phyloP scores from a whole-genome alignment of 257 asterid species.

The Solanum neorickii region DNA sequence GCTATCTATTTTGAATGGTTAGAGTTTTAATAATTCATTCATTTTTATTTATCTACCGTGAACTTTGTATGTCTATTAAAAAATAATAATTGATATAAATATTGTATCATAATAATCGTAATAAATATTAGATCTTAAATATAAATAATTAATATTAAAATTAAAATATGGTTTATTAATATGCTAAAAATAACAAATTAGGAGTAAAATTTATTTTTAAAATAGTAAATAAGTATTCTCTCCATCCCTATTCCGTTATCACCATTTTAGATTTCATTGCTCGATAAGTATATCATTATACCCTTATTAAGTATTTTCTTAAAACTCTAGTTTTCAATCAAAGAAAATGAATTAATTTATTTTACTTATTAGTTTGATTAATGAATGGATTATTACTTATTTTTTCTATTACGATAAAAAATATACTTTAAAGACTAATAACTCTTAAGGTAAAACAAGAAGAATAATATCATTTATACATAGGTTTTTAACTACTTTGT shows the following conservation, averaged over 20 bases:
- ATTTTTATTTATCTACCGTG: too few species aligned
- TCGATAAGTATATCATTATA: too few species aligned
- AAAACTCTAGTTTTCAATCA: too few species aligned
- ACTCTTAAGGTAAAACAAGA: neutral
- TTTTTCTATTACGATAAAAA: neutral
- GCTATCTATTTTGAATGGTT: neutral
- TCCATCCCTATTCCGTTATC: neutral
- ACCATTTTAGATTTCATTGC: too few species aligned
- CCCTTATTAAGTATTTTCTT: too few species aligned
- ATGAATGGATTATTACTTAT: too few species aligned
- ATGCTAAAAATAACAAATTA: neutral
- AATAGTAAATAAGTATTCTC: neutral
- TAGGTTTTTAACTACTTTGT: neutral
- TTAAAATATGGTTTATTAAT: neutral
- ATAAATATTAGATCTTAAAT: neutral
- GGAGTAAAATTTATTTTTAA: neutral
- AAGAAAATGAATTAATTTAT: too few species aligned
- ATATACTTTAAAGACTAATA: too few species aligned
- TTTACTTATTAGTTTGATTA: too few species aligned
- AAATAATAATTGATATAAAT: neutral
- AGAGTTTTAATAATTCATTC: neutral
- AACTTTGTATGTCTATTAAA: too few species aligned
- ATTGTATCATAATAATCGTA: too few species aligned
- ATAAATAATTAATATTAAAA: too few species aligned
- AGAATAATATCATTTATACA: neutral